phyloP scores from a whole-genome alignment of 106 monocot genomes.

The Iris macrosiphon region DNA sequence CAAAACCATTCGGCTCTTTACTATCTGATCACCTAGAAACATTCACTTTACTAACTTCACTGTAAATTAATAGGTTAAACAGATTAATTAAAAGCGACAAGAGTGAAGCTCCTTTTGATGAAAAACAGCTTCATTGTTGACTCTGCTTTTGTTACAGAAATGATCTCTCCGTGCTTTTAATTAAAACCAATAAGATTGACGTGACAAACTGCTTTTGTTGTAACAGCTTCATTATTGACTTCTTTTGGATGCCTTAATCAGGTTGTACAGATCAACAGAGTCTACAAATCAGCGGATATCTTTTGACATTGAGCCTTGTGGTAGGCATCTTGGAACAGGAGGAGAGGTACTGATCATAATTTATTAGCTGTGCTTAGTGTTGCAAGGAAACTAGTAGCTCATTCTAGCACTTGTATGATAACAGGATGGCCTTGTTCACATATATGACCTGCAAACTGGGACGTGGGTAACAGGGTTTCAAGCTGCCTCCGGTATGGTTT shows the following conservation, averaged over 20 bases:
- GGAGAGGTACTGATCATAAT: slow-evolving; percentile 51
- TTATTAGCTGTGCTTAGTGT: slow-evolving; percentile 3
- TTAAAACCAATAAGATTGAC: too few relatives aligned
- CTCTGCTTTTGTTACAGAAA: too few relatives aligned
- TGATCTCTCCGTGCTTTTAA: too few relatives aligned
- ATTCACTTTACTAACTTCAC: too few relatives aligned
- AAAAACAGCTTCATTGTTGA: too few relatives aligned
- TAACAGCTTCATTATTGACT: background rate
- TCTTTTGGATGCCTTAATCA: slow-evolving; percentile 12
- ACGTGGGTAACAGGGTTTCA: slow-evolving; percentile 70
- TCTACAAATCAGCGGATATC: slow-evolving; percentile 90
- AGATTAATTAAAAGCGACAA: too few relatives aligned
- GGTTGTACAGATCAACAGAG: slow-evolving; percentile 91
- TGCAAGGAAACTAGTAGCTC: background rate
- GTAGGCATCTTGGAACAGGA: slow-evolving; percentile 88
- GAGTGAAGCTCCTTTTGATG: too few relatives aligned
- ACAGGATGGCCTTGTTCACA: slow-evolving; percentile 88
- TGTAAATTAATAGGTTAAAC: too few relatives aligned
- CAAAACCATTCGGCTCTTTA: too few relatives aligned
- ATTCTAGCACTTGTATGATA: background rate
- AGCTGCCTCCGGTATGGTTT: slow-evolving; percentile 70
- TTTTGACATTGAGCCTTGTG: slow-evolving; percentile 94
- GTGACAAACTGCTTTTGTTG: too few relatives aligned
- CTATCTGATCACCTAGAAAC: too few relatives aligned
- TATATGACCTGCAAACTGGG: slow-evolving; percentile 93